phyloP scores from a whole-genome alignment of 2,329 filamentous ascomycete species.

The Pseudogymnoascus verrucosus region DNA sequence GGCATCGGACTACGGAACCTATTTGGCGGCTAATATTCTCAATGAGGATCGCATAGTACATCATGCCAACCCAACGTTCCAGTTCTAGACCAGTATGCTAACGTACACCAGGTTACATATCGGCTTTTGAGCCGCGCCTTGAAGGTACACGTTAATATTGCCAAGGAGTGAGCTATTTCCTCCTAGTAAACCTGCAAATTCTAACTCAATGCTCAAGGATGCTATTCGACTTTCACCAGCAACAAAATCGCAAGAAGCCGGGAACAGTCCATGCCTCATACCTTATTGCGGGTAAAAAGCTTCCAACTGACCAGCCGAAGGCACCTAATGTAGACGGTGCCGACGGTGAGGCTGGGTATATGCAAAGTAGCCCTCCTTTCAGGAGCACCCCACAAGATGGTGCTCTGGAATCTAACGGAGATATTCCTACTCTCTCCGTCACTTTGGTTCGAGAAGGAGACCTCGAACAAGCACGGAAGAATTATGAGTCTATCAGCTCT shows the following conservation, averaged over 20 bases:
- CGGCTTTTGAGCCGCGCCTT: constrained; percentile 73
- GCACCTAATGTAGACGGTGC: background rate
- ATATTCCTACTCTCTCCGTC: constrained; percentile 45
- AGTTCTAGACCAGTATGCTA: background rate
- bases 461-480: constrained; percentile 40
- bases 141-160: constrained; percentile 75
- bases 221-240: constrained; percentile 75
- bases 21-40: constrained; percentile 27
- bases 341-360: constrained; percentile 58
- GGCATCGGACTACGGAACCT: constrained; percentile 25
- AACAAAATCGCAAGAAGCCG: constrained; percentile 66
- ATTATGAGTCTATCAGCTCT: constrained; percentile 63
- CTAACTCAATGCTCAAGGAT: constrained; percentile 48
- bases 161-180: constrained; percentile 62
- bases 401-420: constrained; percentile 37
- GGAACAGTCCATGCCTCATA: constrained; percentile 87
- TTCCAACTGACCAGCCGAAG: background rate
- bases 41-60: constrained; percentile 28
- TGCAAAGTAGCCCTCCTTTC: constrained; percentile 50
- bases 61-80: background rate
- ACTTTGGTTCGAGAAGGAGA: constrained; percentile 65
- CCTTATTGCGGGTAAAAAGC: constrained; percentile 65
- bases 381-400: constrained; percentile 39
- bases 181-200: background rate
- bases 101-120: constrained; percentile 67